These are phyloP conservation scores for Botrytis cinerea DNA, from an alignment of 2,329 filamentous ascomycete genomes.

Conservation along the genomic window DNA sequence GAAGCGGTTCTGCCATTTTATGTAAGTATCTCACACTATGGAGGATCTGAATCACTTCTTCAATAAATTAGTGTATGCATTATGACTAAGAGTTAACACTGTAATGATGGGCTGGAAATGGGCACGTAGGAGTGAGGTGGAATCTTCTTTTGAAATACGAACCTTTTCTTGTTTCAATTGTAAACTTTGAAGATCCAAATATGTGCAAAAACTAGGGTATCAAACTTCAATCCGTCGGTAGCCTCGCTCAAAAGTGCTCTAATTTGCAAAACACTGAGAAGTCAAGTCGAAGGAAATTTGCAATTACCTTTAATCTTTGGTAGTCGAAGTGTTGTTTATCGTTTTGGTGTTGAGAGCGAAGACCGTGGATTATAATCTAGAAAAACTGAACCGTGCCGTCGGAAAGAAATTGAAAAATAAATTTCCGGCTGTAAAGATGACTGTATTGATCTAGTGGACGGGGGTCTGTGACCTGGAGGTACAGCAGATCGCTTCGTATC, in stretches of 20 bases:
- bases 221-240: not conserved
- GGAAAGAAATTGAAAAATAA: too few relatives aligned
- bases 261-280: not conserved
- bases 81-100: not conserved
- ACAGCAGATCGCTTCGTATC: not conserved
- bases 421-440: not conserved
- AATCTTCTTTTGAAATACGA: not conserved
- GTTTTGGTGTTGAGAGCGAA: not conserved
- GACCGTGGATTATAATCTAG: not conserved
- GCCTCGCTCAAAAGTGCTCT: not conserved
- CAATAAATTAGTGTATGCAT: not conserved
- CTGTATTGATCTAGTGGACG: not conserved
- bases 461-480: not conserved
- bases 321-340: not conserved
- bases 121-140: not conserved
- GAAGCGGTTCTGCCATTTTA: not conserved
- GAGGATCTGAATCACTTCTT: not conserved
- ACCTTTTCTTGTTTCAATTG: not conserved
- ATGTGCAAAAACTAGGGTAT: too few relatives aligned
- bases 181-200: not conserved
- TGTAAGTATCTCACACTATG: not conserved
- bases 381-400: fast-evolving
- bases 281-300: not conserved
- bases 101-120: not conserved
- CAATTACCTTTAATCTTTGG: not conserved